These are phyloP conservation scores for Pythium insidiosum DNA, from an alignment of 352 stramenopile species.

Conservation along the genomic window DNA sequence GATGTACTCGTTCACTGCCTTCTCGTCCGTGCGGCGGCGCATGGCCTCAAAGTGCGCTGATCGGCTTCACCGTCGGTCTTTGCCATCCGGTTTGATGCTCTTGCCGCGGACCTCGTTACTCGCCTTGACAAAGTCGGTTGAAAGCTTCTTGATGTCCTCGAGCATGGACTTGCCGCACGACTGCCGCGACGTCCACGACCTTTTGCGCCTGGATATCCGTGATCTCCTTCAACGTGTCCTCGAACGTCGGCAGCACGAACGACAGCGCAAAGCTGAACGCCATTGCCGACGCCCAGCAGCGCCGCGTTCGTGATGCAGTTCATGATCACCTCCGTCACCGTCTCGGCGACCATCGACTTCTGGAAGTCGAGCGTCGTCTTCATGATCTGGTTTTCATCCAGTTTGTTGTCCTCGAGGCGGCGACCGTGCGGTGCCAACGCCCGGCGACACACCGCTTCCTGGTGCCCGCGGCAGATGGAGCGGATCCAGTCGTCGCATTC, in stretches of 20 bases:
- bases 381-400: no score
- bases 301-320: not conserved
- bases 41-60: not conserved
- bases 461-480: not conserved
- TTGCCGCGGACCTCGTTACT: not conserved
- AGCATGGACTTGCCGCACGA: not conserved
- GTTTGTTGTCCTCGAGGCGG: not conserved
- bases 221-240: no score
- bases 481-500: conserved; percentile 1
- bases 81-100: not conserved
- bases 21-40: not conserved
- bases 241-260: no score
- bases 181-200: no score
- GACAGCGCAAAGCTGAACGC: not conserved
- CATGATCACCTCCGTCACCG: no score
- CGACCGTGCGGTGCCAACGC: no score
- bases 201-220: no score
- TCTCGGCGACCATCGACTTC: no score
- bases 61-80: not conserved
- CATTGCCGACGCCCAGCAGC: not conserved
- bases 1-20: not conserved
- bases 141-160: not conserved
- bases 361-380: no score
- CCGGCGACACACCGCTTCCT: no score
- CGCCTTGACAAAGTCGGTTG: not conserved